Base-by-base conservation (phyloP, 75 land plant genomes). In the Adiantum capillusveneris region DNA sequence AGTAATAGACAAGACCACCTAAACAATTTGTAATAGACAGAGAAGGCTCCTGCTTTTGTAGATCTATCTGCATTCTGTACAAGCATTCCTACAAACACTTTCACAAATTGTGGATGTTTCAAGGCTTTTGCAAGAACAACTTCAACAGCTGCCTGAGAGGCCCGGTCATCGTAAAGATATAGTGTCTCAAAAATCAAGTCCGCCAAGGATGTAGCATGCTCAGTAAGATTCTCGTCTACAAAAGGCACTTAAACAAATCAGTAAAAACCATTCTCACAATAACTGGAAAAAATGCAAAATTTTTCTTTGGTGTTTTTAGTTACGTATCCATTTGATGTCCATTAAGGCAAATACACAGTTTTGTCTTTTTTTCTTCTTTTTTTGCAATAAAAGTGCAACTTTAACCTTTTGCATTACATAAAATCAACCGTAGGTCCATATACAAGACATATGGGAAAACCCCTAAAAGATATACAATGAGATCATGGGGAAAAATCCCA, bases 1-100 rank as follows among this genome's bases (percentile, higher is more conserved):
- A 90, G 34, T n/a, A 95, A 86, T 20, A 95, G 58, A 59, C 81
- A 90, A 6, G 93, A 90, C 99, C 99, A 95, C 46, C 76, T 82
- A 14, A 95, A 75, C 27, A 90, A 80, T 60, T 81, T 87, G 55
- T 70, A 79, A 48, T 77, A 66, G 20, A 71, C 84, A 3, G 79
- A 66, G 53, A 57, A 67, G 13, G 74, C 62, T 6, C 76, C 64
- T 43, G 60, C 63, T 72, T 82, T 90, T 27, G 34, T 29, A 20
- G 74, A 77, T 73, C 63, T 87, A 57, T 95, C 99, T 59, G 84
- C 71, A 12, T 54, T 21, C 75, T 82, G 99, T 34, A 90, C 81
- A 73, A 95, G 84, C 1, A 73, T 67, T 12, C 73, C 79, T 31
- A 97, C 87, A 86, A 95, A 95, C 27, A 28, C 61, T 61, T 90